Percentiles rank a stretch among this genome's conserved stretches.
phyloP scores from a whole-genome alignment of 345 rosid genomes.

The Salix arbutifolia region DNA sequence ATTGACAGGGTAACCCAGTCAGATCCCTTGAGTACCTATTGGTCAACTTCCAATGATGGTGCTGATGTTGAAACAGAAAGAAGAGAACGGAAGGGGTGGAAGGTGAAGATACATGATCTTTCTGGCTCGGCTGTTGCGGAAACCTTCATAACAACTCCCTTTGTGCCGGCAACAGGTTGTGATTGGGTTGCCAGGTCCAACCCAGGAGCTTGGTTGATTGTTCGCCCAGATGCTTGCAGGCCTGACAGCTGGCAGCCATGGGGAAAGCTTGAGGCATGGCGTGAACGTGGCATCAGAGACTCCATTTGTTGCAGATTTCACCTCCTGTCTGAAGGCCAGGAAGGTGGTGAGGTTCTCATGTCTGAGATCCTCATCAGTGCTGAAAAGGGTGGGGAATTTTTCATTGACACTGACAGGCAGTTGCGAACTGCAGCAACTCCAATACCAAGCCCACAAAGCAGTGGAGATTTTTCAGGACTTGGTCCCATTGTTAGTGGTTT shows the following conservation, averaged over 20 bases:
- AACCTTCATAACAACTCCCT: slow-evolving; percentile 96
- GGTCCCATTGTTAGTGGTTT: slow-evolving; percentile 62
- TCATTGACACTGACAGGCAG: slow-evolving; percentile 78
- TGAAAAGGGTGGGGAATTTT: slow-evolving; percentile 89
- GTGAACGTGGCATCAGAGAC: slow-evolving; percentile 89
- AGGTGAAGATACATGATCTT: slow-evolving; percentile 95
- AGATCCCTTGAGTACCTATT: slow-evolving; percentile 61
- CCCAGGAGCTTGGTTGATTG: slow-evolving; percentile 95
- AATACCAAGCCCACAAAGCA: slow-evolving; percentile 86
- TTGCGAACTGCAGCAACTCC: slow-evolving; percentile 59
- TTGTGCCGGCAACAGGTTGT: slow-evolving; percentile 92
- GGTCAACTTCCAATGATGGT: slow-evolving; percentile 52
- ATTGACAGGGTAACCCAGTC: slow-evolving; percentile 58
- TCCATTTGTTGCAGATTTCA: slow-evolving; percentile 81
- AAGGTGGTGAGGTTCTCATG: slow-evolving; percentile 73
- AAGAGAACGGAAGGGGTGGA: slow-evolving; percentile 96
- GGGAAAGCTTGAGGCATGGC: slow-evolving; percentile 98
- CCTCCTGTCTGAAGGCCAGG: slow-evolving; percentile 71
- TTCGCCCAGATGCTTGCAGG: slow-evolving; percentile 69
- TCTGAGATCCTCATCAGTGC: slow-evolving; percentile 76
- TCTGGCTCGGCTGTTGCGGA: slow-evolving; percentile 96
- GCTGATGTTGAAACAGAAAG: slow-evolving; percentile 58
- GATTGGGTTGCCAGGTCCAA: slow-evolving; percentile 98
- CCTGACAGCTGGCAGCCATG: slow-evolving; percentile 96
- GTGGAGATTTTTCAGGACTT: slow-evolving; percentile 76